These are phyloP conservation scores for Carex littledalei DNA, from an alignment of 176 grass and related monocot genomes.

Conservation along the genomic window DNA sequence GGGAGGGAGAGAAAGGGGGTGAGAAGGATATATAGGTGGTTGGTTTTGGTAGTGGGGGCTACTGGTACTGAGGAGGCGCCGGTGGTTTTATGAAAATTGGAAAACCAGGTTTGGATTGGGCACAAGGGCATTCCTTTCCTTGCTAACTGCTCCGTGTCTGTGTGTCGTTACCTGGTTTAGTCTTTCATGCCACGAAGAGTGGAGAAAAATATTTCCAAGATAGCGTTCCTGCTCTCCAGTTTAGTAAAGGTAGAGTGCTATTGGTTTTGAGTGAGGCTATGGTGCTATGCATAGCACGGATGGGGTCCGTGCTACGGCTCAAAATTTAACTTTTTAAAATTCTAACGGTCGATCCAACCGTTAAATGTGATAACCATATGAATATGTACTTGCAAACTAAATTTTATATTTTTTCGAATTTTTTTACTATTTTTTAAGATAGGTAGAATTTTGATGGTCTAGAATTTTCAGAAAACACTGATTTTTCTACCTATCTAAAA, in stretches of 20 bases:
- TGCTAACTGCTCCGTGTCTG: not conserved
- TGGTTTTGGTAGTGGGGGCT: not conserved
- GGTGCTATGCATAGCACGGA: too few relatives aligned
- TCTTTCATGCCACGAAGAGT: not conserved
- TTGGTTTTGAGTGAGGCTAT: not conserved
- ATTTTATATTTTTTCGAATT: too few relatives aligned
- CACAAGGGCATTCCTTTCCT: not conserved
- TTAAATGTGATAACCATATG: too few relatives aligned
- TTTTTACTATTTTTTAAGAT: too few relatives aligned
- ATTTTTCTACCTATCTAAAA: too few relatives aligned
- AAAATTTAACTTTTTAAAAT: too few relatives aligned
- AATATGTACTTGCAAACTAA: too few relatives aligned
- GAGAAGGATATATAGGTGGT: constrained; percentile 5
- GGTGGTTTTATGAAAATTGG: not conserved
- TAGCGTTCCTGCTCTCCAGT: not conserved
- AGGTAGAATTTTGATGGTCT: too few relatives aligned
- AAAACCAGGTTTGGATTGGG: not conserved
- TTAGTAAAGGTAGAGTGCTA: not conserved
- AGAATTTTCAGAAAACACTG: too few relatives aligned
- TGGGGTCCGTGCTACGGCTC: too few relatives aligned
- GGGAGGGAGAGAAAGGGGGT: not conserved
- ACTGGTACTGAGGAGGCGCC: not conserved
- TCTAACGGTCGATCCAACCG: too few relatives aligned
- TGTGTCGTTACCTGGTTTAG: not conserved
- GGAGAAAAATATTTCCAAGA: constrained; percentile 2